Conservation (phyloP, 2,329 filamentous ascomycete genomes). For the Phialophora macrospora region DNA sequence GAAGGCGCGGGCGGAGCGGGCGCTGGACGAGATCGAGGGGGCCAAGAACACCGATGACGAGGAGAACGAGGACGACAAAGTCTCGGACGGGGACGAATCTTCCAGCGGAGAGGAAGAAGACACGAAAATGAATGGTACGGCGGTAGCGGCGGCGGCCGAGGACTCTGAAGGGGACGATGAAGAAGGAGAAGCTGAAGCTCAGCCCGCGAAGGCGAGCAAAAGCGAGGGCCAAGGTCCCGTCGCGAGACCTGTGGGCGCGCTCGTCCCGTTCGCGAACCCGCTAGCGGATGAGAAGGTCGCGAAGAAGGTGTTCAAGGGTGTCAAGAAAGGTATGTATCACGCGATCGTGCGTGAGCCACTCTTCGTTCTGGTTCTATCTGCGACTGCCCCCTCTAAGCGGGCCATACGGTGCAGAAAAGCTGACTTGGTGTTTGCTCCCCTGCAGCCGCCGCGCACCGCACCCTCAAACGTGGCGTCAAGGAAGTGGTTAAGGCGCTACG, state of each 20-base stretch:
- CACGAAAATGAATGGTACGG: conserved; percentile 17
- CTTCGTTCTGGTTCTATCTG: conserved; percentile 51
- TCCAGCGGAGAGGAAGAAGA: conserved; percentile 25
- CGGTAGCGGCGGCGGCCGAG: conserved; percentile 4
- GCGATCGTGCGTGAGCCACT: conserved; percentile 47
- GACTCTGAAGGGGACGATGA: conserved; percentile 22
- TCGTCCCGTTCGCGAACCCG: conserved; percentile 57
- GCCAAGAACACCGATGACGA: conserved; percentile 18
- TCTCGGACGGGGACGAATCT: conserved; percentile 18
- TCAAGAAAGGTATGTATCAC: conserved; percentile 59
- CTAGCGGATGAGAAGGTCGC: conserved; percentile 57
- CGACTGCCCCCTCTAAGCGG: conserved; percentile 47
- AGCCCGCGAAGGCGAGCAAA: conserved; percentile 18
- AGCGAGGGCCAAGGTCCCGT: conserved; percentile 22
- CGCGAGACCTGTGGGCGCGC: conserved; percentile 49
- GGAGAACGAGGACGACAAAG: conserved; percentile 24
- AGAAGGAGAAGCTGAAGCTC: conserved; percentile 20
- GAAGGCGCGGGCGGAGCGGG: conserved; percentile 36
- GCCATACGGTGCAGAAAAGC: not conserved
- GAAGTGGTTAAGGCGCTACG: conserved; percentile 98
- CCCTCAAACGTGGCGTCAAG: conserved; percentile 96
- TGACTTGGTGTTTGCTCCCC: conserved; percentile 15
- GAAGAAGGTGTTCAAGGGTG: conserved; percentile 58
- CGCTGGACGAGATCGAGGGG: conserved; percentile 34
- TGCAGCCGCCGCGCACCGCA: conserved; percentile 89